Percentiles rank a stretch among this genome's conserved stretches.
Evolutionary conservation across 2,329 filamentous ascomycete genomes (phyloP).

Genomic region (Penicillium corylophilum): DNA sequence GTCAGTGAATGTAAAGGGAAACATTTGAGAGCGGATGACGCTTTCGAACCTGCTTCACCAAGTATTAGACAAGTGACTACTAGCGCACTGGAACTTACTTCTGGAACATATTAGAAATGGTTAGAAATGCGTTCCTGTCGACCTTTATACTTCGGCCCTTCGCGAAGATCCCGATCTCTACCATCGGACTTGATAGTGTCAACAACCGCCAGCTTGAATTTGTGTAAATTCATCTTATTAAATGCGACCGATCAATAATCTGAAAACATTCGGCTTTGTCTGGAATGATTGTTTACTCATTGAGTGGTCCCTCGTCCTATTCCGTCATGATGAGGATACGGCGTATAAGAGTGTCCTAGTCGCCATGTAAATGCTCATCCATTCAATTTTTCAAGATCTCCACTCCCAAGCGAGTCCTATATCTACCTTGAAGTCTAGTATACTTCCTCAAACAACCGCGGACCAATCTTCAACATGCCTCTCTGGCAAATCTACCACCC

Average conservation of each 20-base stretch:
- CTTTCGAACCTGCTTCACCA: too few species aligned
- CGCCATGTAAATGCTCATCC: neutral
- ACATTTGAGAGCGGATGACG: neutral
- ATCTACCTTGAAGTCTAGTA: neutral
- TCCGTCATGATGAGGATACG: neutral
- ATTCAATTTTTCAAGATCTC: neutral
- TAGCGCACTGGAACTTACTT: neutral
- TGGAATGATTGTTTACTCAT: neutral
- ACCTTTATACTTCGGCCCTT: neutral
- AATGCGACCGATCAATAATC: neutral
- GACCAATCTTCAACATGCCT: slow-evolving; percentile 8
- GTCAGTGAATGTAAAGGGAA: neutral
- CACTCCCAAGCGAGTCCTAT: neutral
- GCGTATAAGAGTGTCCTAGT: neutral
- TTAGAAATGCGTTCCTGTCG: neutral
- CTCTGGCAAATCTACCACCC: slow-evolving; percentile 25
- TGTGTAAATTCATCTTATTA: neutral
- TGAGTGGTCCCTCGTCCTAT: neutral
- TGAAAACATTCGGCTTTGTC: neutral
- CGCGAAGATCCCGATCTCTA: neutral
- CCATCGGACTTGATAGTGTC: neutral
- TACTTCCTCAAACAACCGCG: neutral
- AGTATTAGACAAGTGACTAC: neutral
- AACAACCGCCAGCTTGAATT: neutral
- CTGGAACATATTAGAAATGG: neutral